Base-by-base conservation (phyloP, 805 yeast species). In the Wickerhamiella siamensis region DNA sequence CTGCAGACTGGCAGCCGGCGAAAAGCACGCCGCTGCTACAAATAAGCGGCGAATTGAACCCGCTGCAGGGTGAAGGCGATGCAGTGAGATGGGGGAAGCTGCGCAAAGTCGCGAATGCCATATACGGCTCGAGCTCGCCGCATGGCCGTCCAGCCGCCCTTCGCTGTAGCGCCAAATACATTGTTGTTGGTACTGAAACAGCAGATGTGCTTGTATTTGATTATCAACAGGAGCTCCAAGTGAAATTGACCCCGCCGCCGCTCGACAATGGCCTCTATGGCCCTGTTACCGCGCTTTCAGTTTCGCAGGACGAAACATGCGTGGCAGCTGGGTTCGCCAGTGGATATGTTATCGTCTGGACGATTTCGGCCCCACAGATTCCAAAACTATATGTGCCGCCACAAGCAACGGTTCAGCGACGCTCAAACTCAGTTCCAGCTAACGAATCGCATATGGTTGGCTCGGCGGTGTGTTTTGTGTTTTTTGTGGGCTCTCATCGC, bases 161-260 rank as follows among this genome's bases (percentile, higher is more conserved):
- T 12, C 55, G 64, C 0, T 40, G 47, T 16, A 31, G 46, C 20
- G 19, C 40, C 16, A 20, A 36, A 8, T 43, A n/a, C 16, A 27
- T 53, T 1, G 74, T 74, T 0, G 51, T 86, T 5, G 95, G 94
- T 2, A 86, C 95, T 0, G 52, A 70, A 0, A 71, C 70, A 39
- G 94, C 94, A 1, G 62, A 57, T 31, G 63, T 83, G 0, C 57
- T 82, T 4, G 64, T 80, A 4, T 86, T 83, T 57, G 79, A 77
- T 51, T 78, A 76, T 47, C 70, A 70, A 35, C 95, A 87, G 56
- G 64, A 62, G 24, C 54, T 81, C 3, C 62, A 69, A 12, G 60
- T 61, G 34, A 65, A 68, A 1, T 54, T 79, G 14, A 64, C 63
- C 1, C 49, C 57, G 10, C 52, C 51, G 16, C 45, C 49, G 1